These are phyloP conservation scores for Lactifluus rugatus DNA, from an alignment of 768 basidiomycete species.

Conservation along the genomic window DNA sequence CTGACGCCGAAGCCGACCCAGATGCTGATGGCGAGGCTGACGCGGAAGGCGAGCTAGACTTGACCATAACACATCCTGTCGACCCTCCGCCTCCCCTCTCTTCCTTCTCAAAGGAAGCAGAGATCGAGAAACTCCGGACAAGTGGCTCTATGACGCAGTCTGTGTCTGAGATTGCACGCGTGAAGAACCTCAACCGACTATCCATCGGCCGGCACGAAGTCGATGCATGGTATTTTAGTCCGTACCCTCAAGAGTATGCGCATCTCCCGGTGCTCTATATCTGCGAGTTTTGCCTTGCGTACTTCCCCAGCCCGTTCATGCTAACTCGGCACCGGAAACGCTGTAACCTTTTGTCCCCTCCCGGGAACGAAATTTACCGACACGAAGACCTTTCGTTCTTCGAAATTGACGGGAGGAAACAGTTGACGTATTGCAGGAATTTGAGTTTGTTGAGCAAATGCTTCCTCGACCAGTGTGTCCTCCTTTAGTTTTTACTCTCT, in stretches of 20 bases:
- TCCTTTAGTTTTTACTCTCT: background rate
- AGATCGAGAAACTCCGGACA: slow-evolving; percentile 96
- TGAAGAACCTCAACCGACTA: slow-evolving; percentile 95
- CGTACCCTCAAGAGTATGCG: slow-evolving; percentile 97
- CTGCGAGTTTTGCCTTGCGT: slow-evolving; percentile 97
- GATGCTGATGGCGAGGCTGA: slow-evolving; percentile 62
- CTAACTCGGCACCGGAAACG: slow-evolving; percentile 83
- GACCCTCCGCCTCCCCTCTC: slow-evolving; percentile 43
- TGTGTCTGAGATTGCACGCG: slow-evolving; percentile 93
- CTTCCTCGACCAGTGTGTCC: slow-evolving; percentile 90
- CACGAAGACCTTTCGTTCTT: slow-evolving; percentile 96
- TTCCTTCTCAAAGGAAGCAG: slow-evolving; percentile 91
- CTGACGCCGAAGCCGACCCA: slow-evolving; percentile 31
- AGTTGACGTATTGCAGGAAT: slow-evolving; percentile 94
- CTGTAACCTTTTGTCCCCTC: slow-evolving; percentile 87
- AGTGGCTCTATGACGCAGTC: slow-evolving; percentile 99
- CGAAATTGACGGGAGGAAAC: slow-evolving; percentile 95
- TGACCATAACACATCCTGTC: slow-evolving; percentile 42
- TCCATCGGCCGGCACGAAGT: slow-evolving; percentile 96
- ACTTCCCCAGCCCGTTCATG: slow-evolving; percentile 86
- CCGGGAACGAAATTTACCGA: slow-evolving; percentile 98
- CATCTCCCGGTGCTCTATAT: slow-evolving; percentile 92
- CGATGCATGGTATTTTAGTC: slow-evolving; percentile 99
- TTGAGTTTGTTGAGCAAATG: slow-evolving; percentile 94
- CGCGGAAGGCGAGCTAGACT: slow-evolving; percentile 60